phyloP scores from a whole-genome alignment of 148 eudicot species.

The Gaultheria prostrata region DNA sequence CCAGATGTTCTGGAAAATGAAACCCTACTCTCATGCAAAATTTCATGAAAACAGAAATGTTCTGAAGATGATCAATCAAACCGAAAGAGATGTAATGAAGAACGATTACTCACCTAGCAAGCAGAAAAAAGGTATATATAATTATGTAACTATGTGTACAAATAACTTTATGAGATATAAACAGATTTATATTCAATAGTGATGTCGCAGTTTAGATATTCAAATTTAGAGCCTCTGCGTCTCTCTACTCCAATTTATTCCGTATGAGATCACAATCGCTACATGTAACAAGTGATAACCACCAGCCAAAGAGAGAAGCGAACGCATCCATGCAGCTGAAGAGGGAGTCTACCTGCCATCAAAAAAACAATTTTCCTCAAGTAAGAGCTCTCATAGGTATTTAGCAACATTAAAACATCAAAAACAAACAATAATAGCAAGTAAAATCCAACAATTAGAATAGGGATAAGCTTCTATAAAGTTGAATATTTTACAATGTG shows the following conservation, averaged over 20 bases:
- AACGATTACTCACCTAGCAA: background rate
- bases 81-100: background rate
- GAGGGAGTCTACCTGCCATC: constrained; percentile 5
- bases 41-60: background rate
- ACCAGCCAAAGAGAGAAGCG: background rate
- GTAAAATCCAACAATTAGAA: background rate
- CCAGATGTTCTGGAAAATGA: background rate
- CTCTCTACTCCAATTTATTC: constrained; percentile 11
- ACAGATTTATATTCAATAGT: constrained; percentile 6
- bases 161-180: constrained; percentile 11
- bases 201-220: background rate
- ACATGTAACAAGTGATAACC: constrained; percentile 3
- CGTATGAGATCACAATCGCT: constrained; percentile 1
- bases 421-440: background rate
- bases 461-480: no score
- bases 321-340: constrained; percentile 15
- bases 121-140: background rate
- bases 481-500: no score
- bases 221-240: background rate
- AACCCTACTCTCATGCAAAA: background rate
- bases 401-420: background rate
- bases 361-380: constrained; percentile 3
- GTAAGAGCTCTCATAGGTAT: background rate
- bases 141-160: background rate
- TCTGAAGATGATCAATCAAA: background rate